Evolutionary conservation across 768 basidiomycete genomes (phyloP), one percentile per base, ranked within the genome.

Genomic region (Epithele typhae): DNA sequence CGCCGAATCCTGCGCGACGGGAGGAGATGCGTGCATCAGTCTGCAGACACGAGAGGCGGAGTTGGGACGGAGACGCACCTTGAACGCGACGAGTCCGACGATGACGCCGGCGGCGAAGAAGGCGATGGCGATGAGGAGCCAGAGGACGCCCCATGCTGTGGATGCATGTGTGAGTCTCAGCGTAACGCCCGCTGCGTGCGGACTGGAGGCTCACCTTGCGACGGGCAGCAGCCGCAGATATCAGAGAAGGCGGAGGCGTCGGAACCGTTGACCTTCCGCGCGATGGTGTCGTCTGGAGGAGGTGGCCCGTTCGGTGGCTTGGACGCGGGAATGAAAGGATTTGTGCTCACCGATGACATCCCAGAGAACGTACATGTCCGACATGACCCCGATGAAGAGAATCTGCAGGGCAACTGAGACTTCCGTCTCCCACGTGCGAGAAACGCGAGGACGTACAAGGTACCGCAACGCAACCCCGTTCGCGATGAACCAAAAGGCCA

Each of bases 201-300:
- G n/a, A n/a, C n/a, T n/a, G n/a, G n/a, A n/a, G n/a, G n/a, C n/a
- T n/a, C n/a, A 84, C 87, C 84, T 80, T 76, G 81, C 4, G 89
- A 87, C 15, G 88, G 87, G 60, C 78, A 92, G 65, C 90, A 93
- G 19, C 88, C 90, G 56, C 87, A 93, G 38, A 90, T 79, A 15
- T 82, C 70, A 2, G 92, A 87, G 57, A 92, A 95, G 8, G 82
- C 81, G 3, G 84, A 82, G 0, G 92, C 92, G 58, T 95, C 92
- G 15, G 87, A 89, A n/a, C 77, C 75, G 55, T 93, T 92, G 51
- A 88, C 81, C 63, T 91, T 91, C 37, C 89, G 74, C 3, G 82
- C 78, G 40, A 92, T 78, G 10, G 90, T 92, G 57, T 92, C 90
- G 62, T 91, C 92, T 86, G 57, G 40, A 41, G n/a, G 10, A 23